Evolutionary conservation across 257 asterid species (phyloP), one percentile per base, ranked within the genome.

Genomic region (Gentiana straminea): DNA sequence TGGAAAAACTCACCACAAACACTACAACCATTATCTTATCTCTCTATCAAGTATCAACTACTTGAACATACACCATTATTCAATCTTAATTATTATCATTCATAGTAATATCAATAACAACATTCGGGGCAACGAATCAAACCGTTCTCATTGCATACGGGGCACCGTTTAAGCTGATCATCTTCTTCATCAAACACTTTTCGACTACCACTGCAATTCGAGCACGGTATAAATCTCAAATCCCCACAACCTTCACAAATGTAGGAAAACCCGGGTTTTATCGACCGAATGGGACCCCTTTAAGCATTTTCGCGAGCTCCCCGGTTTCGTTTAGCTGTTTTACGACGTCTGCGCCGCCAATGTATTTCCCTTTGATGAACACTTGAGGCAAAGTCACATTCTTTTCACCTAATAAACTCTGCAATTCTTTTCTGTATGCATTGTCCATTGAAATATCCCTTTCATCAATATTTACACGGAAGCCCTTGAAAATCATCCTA

Each of bases 121-220:
- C 98, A 91, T 35, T 78, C 77, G 3, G 92, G 85, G 68, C 98
- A 91, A 13, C 91, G 86, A 24, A 77, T 74, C 33, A 91, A 76
- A 49, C 98, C 98, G 37, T 91, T 91, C 57, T 91, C 98, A 8
- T 91, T 91, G 78, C 96, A 91, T 15, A 74, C 76, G 0, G 59
- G 55, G 62, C 98, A 91, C 76, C 92, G 81, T 75, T 63, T 83
- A 5, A 60, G 60, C 74, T 71, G 82, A 24, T 72, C 94, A 4
- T 83, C 95, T 44, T 82, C 91, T 60, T 91, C 96, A 10, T 91
- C 96, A 55, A 80, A 91, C 68, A 79, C 82, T 75, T 82, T 91
- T 32, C 87, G 77, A 58, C 96, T 87, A 9, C 98, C 98, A 58
- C 56, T 78, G 66, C 98, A 91, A 59, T 79, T 75, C 35, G 80